Evolutionary conservation across 129 eudicot species (phyloP), one percentile per base, ranked within the genome.

Genomic region (Lonicera japonica): DNA sequence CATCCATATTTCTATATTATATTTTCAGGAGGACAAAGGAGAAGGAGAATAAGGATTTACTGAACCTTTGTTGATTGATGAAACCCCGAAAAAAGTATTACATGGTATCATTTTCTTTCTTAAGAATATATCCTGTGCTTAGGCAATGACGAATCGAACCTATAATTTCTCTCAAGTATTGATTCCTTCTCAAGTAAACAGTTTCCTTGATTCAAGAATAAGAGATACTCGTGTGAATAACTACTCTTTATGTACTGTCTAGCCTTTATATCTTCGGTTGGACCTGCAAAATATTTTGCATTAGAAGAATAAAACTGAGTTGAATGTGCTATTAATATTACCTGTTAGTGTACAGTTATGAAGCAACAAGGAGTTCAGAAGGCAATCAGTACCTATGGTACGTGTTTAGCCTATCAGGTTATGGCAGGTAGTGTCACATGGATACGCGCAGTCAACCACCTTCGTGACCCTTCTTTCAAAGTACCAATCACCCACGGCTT

Each of bases 401-500:
- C n/a, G n/a, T 21, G 25, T 40, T 70, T 60, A 65, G 24, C 82
- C 77, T 13, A 83, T 75, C 75, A 69, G 70, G 66, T 90, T 86
- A 68, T 81, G 95, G 52, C 99, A 94, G 24, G 89, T 80, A 56
- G 67, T 64, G 64, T 88, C 89, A 25, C 96, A 85, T 10, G 99
- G 99, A 73, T 94, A 94, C 48, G 89, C 70, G 47, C 96, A 86
- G 50, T 88, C 99, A 6, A 85, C 73, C 56, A 73, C 76, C 82
- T 79, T 85, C 41, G 87, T 79, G 54, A 41, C 66, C 12, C 50
- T 81, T 79, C 96, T 77, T 5, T 77, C 77, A 58, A 94, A 94
- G 76, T 94, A 94, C 99, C 99, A 94, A 62, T 94, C 88, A 0
- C 96, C 99, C 53, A 94, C 92, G 41, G 99, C 92, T 64, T 88